These are phyloP conservation scores for Penicillium janthinellum DNA, from an alignment of 2,329 filamentous ascomycete species.

Conservation along the genomic window DNA sequence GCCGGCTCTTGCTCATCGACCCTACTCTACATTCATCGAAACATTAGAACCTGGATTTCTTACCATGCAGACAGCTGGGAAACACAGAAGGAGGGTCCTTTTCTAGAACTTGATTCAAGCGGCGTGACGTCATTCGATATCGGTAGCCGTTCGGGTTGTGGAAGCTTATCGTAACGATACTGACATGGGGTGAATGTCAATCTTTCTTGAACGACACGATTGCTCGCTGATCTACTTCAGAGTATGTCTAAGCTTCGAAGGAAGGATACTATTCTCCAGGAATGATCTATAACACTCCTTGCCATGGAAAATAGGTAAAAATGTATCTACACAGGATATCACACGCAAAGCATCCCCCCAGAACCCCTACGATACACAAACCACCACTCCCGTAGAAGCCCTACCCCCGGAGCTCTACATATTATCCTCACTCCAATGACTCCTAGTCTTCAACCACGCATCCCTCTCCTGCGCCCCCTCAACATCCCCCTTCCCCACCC, in stretches of 20 bases:
- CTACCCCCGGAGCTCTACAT: slow-evolving; percentile 29
- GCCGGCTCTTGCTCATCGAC: too few relatives aligned
- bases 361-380: neutral
- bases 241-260: too few relatives aligned
- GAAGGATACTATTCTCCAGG: neutral
- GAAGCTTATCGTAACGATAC: neutral
- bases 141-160: neutral
- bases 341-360: neutral
- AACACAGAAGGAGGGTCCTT: neutral
- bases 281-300: neutral
- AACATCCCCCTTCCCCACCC: slow-evolving; percentile 48
- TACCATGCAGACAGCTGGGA: neutral
- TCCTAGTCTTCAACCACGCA: slow-evolving; percentile 52
- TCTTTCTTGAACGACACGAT: too few relatives aligned
- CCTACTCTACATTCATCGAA: too few relatives aligned
- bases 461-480: slow-evolving; percentile 50
- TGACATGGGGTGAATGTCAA: too few relatives aligned
- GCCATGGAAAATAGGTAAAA: neutral
- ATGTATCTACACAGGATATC: neutral
- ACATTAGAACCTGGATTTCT: neutral
- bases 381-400: too few relatives aligned
- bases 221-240: too few relatives aligned
- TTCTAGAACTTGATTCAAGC: slow-evolving; percentile 1
- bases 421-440: slow-evolving; percentile 54
- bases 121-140: slow-evolving; percentile 1